These are phyloP conservation scores for Bipolaris gigantea DNA, from an alignment of 2,329 filamentous ascomycete genomes.

Conservation along the genomic window DNA sequence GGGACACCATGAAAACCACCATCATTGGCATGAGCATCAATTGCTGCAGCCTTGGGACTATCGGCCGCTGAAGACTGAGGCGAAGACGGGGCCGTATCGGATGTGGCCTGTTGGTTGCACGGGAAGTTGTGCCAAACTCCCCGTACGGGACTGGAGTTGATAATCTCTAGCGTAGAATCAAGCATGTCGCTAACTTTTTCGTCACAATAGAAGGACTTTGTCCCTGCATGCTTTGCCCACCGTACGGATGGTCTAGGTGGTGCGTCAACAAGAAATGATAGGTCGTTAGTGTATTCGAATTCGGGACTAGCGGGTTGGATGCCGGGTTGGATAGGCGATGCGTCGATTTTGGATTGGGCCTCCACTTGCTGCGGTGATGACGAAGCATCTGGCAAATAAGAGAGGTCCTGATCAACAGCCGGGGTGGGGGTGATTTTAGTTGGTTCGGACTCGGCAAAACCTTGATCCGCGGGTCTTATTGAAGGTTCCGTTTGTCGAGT, in stretches of 20 bases:
- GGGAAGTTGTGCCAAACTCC: conserved; percentile 10
- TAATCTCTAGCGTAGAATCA: conserved; percentile 25
- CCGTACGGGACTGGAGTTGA: conserved; percentile 16
- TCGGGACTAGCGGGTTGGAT: neutral
- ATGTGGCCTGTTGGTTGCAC: conserved; percentile 6
- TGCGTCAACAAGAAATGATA: conserved; percentile 22
- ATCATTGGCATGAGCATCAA: neutral
- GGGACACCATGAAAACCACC: conserved; percentile 18
- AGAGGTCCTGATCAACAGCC: conserved; percentile 12
- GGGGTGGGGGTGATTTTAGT: conserved; percentile 6
- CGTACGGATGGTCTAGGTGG: conserved; percentile 14
- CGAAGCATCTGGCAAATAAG: conserved; percentile 6
- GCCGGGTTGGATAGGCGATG: neutral
- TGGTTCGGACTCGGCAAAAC: conserved; percentile 10
- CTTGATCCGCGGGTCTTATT: conserved; percentile 9
- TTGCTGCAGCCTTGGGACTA: neutral
- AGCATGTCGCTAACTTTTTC: conserved; percentile 28
- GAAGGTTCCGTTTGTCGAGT: neutral
- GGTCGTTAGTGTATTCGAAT: conserved; percentile 19
- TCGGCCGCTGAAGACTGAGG: neutral
- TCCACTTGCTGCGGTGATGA: neutral
- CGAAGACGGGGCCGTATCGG: neutral
- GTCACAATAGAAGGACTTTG: conserved; percentile 25
- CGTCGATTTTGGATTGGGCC: neutral
- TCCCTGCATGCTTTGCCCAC: conserved; percentile 15